Evolutionary conservation across 208 protist species (phyloP).

Genomic region (Leishmania amazonensis): DNA sequence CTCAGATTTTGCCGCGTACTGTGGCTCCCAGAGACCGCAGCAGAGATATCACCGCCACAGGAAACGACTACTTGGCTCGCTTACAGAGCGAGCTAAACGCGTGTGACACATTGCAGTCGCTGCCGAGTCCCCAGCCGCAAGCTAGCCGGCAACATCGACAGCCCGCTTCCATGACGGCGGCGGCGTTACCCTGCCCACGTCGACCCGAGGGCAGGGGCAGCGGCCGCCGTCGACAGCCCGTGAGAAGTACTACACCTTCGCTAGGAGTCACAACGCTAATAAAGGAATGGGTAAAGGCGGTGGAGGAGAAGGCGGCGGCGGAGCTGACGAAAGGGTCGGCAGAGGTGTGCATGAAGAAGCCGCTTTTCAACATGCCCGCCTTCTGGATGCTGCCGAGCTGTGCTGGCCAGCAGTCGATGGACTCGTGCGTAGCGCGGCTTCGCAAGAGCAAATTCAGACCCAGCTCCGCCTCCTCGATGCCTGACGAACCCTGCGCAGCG

Average conservation of each 20-base stretch:
- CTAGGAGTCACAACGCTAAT: constrained; percentile 6
- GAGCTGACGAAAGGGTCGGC: background rate
- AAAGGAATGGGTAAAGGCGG: constrained; percentile 9
- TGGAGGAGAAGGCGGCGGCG: constrained; percentile 1
- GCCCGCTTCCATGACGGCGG: background rate
- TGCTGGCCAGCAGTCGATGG: background rate
- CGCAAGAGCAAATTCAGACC: constrained; percentile 18
- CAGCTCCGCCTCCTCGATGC: background rate
- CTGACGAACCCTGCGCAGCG: background rate
- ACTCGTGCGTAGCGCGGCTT: constrained; percentile 21
- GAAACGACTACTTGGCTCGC: constrained; percentile 14
- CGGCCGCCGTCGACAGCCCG: background rate
- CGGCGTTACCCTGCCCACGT: background rate
- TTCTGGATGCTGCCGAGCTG: background rate
- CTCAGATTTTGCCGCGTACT: background rate
- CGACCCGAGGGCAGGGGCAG: background rate
- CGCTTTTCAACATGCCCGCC: constrained; percentile 5
- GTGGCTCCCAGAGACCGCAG: background rate
- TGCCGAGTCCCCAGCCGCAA: background rate
- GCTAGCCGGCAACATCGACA: background rate
- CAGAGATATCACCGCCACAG: background rate
- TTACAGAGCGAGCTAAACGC: constrained; percentile 11
- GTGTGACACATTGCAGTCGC: constrained; percentile 3
- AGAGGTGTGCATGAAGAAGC: background rate
- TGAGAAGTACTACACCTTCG: background rate